Evolutionary conservation across 129 eudicot species (phyloP).

Genomic region (Daucus carota): DNA sequence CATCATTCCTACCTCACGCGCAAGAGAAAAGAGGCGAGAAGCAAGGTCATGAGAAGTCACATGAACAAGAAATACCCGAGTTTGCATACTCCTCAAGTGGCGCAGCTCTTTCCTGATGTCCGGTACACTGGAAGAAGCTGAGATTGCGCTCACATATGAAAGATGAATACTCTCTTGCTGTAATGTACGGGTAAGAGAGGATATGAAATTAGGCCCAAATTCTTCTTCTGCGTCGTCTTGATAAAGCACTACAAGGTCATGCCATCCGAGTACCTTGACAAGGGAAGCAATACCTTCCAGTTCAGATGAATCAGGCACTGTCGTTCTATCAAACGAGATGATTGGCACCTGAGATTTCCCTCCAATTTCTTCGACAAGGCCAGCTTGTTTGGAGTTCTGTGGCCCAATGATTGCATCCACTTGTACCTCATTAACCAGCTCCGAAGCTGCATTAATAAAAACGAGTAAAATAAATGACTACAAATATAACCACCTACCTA

Average conservation of each 20-base stretch:
- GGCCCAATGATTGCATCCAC: slow-evolving; percentile 27
- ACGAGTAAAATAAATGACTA: background rate
- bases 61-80: slow-evolving; percentile 34
- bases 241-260: slow-evolving; percentile 18
- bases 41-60: slow-evolving; percentile 17
- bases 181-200: slow-evolving; percentile 15
- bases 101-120: slow-evolving; percentile 13
- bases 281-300: slow-evolving; percentile 19
- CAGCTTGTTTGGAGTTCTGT: slow-evolving; percentile 8
- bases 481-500: background rate
- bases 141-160: slow-evolving; percentile 10
- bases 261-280: slow-evolving; percentile 22
- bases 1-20: slow-evolving; percentile 21
- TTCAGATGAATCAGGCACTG: slow-evolving; percentile 16
- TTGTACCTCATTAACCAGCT: slow-evolving; percentile 19
- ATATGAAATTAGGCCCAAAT: slow-evolving; percentile 16
- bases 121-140: slow-evolving; percentile 1
- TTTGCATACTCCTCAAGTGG: slow-evolving; percentile 18
- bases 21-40: slow-evolving; percentile 15
- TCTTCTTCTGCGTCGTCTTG: slow-evolving; percentile 15
- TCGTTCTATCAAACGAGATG: slow-evolving; percentile 23
- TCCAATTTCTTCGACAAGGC: slow-evolving; percentile 23
- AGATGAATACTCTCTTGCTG: slow-evolving; percentile 3
- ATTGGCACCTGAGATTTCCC: slow-evolving; percentile 28
- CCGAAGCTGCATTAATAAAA: slow-evolving; percentile 22